Evolutionary conservation across 495 filamentous ascomycete species (phyloP), one percentile per base, ranked within the genome.

Genomic region (Gamarada debralockiae): DNA sequence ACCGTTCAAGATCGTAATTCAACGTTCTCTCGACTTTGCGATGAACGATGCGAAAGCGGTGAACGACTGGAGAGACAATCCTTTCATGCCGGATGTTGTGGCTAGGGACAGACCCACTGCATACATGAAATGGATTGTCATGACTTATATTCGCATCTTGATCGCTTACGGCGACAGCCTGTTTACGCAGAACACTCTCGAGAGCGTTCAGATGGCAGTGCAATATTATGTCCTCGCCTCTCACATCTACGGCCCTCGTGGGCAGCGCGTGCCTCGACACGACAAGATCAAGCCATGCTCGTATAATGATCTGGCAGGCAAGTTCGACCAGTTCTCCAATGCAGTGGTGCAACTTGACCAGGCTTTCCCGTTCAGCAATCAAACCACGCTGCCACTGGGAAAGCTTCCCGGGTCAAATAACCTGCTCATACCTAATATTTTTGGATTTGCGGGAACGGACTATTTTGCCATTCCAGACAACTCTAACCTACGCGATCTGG

Each of bases 81-180:
- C 58, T 0, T 70, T 65, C 48, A 23, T 24, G 27, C 55, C 61
- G 1, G 57, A 68, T 44, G 48, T 52, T 0, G 33, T 64, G 15
- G 68, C 68, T 3, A 57, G 70, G 1, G n/a, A 3, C 0, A 36
- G 66, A 2, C 64, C 68, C 0, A 29, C 55, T 14, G 62, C 62
- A 1, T 73, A 70, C 60, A 67, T 67, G 68, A 66, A 61, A 44
- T 39, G 57, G 24, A 29, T 68, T 10, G 65, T 57, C 15, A 62
- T 71, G 48, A 65, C 63, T 29, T 72, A 70, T 53, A 62, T 73
- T 29, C 45, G 65, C 51, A 70, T 65, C 34, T 56, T 73, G 1
- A 59, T 74, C 20, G 67, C 54, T 14, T 36, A 20, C 2, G 71
- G 71, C 0, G 71, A 74, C 50, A 10, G 39, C n/a, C 58, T 49